These are phyloP conservation scores for Eucalyptus paniculata DNA, from an alignment of 345 rosid species.

Conservation along the genomic window DNA sequence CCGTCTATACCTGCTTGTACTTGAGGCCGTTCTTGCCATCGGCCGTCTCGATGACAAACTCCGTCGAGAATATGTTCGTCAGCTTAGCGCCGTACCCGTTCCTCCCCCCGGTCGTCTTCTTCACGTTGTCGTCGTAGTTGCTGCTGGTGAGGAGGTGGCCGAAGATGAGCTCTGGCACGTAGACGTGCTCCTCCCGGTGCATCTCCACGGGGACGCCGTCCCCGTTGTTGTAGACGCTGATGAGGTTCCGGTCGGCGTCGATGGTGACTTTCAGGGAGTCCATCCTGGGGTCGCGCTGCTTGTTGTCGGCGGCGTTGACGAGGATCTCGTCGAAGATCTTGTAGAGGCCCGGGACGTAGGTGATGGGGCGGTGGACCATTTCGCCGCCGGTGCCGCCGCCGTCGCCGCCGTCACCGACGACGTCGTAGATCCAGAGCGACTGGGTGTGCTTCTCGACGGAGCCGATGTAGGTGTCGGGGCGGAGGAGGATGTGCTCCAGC, in stretches of 20 bases:
- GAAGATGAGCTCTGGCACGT: slow-evolving; percentile 91
- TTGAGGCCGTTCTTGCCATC: slow-evolving; percentile 70
- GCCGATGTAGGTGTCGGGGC: slow-evolving; percentile 96
- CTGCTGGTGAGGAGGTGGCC: slow-evolving; percentile 92
- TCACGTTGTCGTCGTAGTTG: slow-evolving; percentile 66
- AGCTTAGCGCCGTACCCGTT: slow-evolving; percentile 97
- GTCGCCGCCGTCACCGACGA: not conserved
- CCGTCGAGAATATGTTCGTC: slow-evolving; percentile 77
- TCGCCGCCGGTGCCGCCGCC: slow-evolving; percentile 35
- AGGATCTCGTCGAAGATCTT: slow-evolving; percentile 96
- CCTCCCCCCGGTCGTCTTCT: slow-evolving; percentile 97
- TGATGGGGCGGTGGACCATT: slow-evolving; percentile 58
- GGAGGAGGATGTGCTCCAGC: slow-evolving; percentile 94
- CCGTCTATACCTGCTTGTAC: slow-evolving; percentile 52
- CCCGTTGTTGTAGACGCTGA: slow-evolving; percentile 85
- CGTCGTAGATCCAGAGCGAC: slow-evolving; percentile 72
- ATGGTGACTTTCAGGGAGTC: slow-evolving; percentile 61
- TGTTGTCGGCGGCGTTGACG: slow-evolving; percentile 94
- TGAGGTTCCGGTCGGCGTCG: slow-evolving; percentile 55
- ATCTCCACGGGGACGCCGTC: slow-evolving; percentile 93
- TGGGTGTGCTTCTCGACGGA: slow-evolving; percentile 93
- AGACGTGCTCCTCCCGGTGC: slow-evolving; percentile 82
- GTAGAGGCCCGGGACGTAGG: slow-evolving; percentile 91
- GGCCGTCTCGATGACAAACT: slow-evolving; percentile 86
- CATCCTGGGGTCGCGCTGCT: slow-evolving; percentile 85